Evolutionary conservation across 163 green algal species (phyloP), one percentile per base, ranked within the genome.

Genomic region (Scenedesmus sp.): DNA sequence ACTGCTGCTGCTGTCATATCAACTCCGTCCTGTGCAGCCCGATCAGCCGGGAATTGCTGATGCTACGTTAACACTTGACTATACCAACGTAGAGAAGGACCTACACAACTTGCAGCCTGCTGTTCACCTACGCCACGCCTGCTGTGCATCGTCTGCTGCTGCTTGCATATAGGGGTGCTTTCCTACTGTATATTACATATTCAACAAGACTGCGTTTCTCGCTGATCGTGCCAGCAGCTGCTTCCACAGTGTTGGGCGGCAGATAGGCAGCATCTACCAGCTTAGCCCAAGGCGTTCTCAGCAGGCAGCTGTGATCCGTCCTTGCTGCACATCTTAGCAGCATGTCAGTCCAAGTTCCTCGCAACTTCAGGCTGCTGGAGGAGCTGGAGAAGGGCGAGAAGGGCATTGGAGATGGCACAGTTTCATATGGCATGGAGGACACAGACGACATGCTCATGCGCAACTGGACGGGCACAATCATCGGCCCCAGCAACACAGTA

Each of bases 371-470:
- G 87, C 96, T 99, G 23, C 95, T 99, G 70, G 98, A 99, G 64
- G 98, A 99, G 96, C 96, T 99, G 76, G 98, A 99, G 88, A 97
- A 97, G 79, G 98, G 98, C 0, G 98, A 99, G 95, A 99, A 99
- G 93, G 98, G 98, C 54, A 97, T 99, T 84, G 98, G 98, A 12
- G 98, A 99, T 94, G 98, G 98, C 46, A 98, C 97, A 1, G 98
- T 99, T 15, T 97, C 93, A 74, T 99, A 99, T 96, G 98, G 98
- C 52, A 97, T 99, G 96, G 97, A 99, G 67, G 97, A 99, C 89
- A 89, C 92, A 46, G 98, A 99, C 34, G 98, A 99, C 92, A 95
- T 99, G 84, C 91, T 98, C 13, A 99, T 99, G 98, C 94, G 95
- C 59, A 96, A 97, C 94, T 99, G 98, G 98, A 99, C 96, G 16